A percentile compares a stretch with the other conserved stretches of the same genome.
These are phyloP conservation scores for Fragaria vesca DNA, from an alignment of 306 rosid species.

Conservation along the genomic window DNA sequence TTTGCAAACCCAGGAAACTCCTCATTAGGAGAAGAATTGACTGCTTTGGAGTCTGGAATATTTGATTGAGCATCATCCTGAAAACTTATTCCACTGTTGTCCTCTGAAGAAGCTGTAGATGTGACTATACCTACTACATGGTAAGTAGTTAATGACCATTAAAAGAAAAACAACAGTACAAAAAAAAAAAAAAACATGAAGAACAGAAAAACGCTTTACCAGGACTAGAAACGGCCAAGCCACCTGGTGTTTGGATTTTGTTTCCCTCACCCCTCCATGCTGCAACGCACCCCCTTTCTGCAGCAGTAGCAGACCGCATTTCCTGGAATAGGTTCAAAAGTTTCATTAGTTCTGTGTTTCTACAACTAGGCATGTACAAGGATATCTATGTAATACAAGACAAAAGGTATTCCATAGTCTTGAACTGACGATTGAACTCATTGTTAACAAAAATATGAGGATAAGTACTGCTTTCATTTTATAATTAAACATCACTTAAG, in stretches of 20 bases:
- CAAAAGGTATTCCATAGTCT: not conserved
- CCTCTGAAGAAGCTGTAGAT: constrained; percentile 35
- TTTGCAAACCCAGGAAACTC: constrained; percentile 65
- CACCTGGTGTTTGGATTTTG: constrained; percentile 36
- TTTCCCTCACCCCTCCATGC: constrained; percentile 58
- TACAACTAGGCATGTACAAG: not conserved
- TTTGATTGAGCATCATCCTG: constrained; percentile 51
- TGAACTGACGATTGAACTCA: not conserved
- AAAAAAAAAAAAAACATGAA: not conserved
- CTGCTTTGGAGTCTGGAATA: constrained; percentile 34
- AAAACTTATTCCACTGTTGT: constrained; percentile 38
- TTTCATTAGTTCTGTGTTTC: not conserved
- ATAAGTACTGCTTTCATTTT: not conserved
- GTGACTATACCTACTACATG: constrained; percentile 34
- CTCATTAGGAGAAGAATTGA: constrained; percentile 48
- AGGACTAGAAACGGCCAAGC: constrained; percentile 40
- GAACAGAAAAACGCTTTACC: constrained; percentile 21
- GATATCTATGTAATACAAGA: not conserved
- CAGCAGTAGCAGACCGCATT: constrained; percentile 39
- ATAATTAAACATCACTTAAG: not conserved
- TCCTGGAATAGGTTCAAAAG: constrained; percentile 46
- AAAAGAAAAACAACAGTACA: not conserved
- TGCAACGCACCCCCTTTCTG: constrained; percentile 41
- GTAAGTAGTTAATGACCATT: constrained; percentile 17
- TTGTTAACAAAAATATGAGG: not conserved